Evolutionary conservation across 768 basidiomycete species (phyloP), one percentile per base, ranked within the genome.

Genomic region (Tremella mesenterica): DNA sequence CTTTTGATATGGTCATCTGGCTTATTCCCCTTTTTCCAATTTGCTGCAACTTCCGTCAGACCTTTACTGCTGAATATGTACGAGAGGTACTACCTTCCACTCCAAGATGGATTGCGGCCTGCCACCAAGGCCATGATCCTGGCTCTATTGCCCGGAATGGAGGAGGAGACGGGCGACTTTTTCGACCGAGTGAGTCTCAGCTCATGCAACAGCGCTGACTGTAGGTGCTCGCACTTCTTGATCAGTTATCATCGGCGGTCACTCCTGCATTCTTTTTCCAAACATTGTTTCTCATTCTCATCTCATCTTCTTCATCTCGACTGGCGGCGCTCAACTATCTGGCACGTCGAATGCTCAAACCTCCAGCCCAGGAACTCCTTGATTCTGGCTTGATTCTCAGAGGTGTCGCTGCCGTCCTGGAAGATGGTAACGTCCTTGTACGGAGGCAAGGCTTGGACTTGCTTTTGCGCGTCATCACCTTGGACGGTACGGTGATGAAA

Each of bases 21-120:
- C 6, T 74, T 99, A 4, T 96, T 99, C 71, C 95, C 95, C 0
- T 97, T 97, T 81, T 96, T 97, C 65, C 90, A 96, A 75, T 97
- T 90, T 73, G 90, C 95, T 9, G 85, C 93, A n/a, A 97, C 92
- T n/a, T 91, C 91, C 18, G 91, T 96, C 53, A 54, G 93, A 85
- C 92, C 92, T 2, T 80, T 84, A 20, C 77, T 99, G 1, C 79
- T 99, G 43, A 86, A 84, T 61, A 80, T 97, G n/a, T 97, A 89
- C 65, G 88, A 95, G 62, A 85, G 82, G 7, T 82, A 88, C 75
- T 99, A 95, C 73, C 76, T 97, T 4, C 89, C 95, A 0, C 75
- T 99, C 27, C 84, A 90, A 76, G 75, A 74, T 4, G 79, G 80
- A 38, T 77, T 99, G 16, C 83, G 93, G 31, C 92, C 91, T 16